phyloP scores from a whole-genome alignment of 1,284 basidiomycete genomes.

The Leccinum holopus region DNA sequence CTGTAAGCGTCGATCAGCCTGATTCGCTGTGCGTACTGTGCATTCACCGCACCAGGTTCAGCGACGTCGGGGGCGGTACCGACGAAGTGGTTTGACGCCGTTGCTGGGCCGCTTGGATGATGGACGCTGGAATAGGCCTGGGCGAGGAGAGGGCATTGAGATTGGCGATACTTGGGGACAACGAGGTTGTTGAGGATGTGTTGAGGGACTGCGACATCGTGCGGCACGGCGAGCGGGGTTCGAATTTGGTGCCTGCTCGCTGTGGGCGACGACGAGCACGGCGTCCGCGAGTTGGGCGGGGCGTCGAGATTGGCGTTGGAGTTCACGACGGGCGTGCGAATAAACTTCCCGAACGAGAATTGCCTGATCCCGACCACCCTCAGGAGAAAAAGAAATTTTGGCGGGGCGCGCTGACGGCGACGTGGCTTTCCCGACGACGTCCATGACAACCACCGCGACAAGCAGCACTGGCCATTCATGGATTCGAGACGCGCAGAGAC shows the following conservation, averaged over 20 bases:
- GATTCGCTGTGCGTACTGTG: not conserved
- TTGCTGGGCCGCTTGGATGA: slow-evolving; percentile 16
- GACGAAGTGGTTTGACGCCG: slow-evolving; percentile 27
- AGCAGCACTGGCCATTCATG: slow-evolving; percentile 37
- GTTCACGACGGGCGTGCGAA: slow-evolving; percentile 23
- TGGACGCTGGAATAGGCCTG: slow-evolving; percentile 14
- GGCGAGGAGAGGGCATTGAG: slow-evolving; percentile 34
- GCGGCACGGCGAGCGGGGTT: slow-evolving; percentile 16
- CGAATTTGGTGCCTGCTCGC: slow-evolving; percentile 15
- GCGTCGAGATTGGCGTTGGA: slow-evolving; percentile 17
- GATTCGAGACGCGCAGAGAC: slow-evolving; percentile 59
- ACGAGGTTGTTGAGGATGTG: slow-evolving; percentile 31
- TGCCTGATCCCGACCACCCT: slow-evolving; percentile 4
- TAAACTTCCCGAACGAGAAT: slow-evolving; percentile 17
- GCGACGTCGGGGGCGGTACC: slow-evolving; percentile 28
- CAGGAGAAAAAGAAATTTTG: slow-evolving; percentile 29
- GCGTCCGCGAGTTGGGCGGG: slow-evolving; percentile 10
- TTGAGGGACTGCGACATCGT: slow-evolving; percentile 35
- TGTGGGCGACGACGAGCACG: slow-evolving; percentile 27
- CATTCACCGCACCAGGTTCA: slow-evolving; percentile 27
- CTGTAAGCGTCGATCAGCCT: slow-evolving; percentile 23
- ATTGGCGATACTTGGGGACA: slow-evolving; percentile 35
- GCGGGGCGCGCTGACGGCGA: slow-evolving; percentile 12
- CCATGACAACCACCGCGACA: slow-evolving; percentile 36
- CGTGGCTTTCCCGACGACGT: slow-evolving; percentile 13